Conservation (phyloP, 1,284 basidiomycete species). For the Vanrija pseudolonga region DNA sequence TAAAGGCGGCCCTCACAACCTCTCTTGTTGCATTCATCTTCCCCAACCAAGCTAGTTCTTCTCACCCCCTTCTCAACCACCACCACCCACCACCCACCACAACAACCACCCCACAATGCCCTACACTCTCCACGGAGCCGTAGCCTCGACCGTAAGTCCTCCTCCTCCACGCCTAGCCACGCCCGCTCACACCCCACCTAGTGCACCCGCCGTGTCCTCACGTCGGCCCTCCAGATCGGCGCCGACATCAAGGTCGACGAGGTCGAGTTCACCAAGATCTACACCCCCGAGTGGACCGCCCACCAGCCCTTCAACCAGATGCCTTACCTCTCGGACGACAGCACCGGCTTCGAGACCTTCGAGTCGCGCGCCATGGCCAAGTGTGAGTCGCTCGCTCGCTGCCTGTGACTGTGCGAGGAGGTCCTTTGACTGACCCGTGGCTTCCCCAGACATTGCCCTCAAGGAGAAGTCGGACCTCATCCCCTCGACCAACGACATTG, state of each 20-base stretch:
- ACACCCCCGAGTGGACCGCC: slow-evolving; percentile 50
- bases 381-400: slow-evolving; percentile 39
- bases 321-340: slow-evolving; percentile 57
- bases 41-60: too few relatives aligned
- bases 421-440: neutral
- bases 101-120: slow-evolving; percentile 4
- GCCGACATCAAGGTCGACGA: slow-evolving; percentile 23
- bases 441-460: slow-evolving; percentile 23
- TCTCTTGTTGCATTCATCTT: too few relatives aligned
- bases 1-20: too few relatives aligned
- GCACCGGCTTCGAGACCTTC: slow-evolving; percentile 39
- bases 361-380: slow-evolving; percentile 59
- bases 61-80: too few relatives aligned
- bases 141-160: slow-evolving; percentile 20
- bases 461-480: slow-evolving; percentile 20
- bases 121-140: slow-evolving; percentile 18
- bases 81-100: too few relatives aligned
- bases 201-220: slow-evolving; percentile 25
- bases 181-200: neutral
- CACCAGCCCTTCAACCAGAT: slow-evolving; percentile 65
- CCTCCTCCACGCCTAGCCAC: neutral
- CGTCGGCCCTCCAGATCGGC: slow-evolving; percentile 14
- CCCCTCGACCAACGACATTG: slow-evolving; percentile 42
- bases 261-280: slow-evolving; percentile 51
- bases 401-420: too few relatives aligned